These are phyloP conservation scores for Neltuma alba DNA, from an alignment of 306 rosid genomes.

Conservation along the genomic window DNA sequence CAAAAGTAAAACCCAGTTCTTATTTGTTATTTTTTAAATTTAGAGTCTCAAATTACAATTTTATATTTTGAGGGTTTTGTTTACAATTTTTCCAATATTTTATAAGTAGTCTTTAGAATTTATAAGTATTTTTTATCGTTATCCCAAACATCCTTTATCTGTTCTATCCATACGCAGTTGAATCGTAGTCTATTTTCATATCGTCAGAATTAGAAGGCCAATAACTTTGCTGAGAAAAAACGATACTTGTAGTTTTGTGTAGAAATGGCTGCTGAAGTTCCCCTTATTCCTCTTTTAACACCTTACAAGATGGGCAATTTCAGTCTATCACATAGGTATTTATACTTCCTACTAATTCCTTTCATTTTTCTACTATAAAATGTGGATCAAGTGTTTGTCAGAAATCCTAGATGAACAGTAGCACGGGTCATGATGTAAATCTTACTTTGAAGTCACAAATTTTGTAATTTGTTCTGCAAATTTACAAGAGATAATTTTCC, in stretches of 20 bases:
- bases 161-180: background rate
- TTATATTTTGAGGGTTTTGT: too few species aligned
- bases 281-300: background rate
- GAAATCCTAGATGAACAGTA: background rate
- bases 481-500: background rate
- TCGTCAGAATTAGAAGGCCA: background rate
- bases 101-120: too few species aligned
- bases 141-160: too few species aligned
- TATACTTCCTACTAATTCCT: background rate
- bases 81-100: too few species aligned
- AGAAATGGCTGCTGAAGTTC: background rate
- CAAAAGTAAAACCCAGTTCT: too few species aligned
- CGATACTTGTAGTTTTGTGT: background rate
- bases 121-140: too few species aligned
- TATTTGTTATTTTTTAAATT: too few species aligned
- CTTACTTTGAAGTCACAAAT: background rate
- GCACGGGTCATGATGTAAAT: background rate
- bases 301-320: conserved; percentile 14
- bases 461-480: too few species aligned
- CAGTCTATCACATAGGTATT: conserved; percentile 10
- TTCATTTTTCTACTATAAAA: background rate
- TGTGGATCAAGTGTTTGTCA: background rate
- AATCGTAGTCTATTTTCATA: background rate
- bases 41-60: too few species aligned
- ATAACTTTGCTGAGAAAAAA: background rate